These are phyloP conservation scores for Arxiozyma heterogenica DNA, from an alignment of 1,139 yeast species.

Conservation along the genomic window DNA sequence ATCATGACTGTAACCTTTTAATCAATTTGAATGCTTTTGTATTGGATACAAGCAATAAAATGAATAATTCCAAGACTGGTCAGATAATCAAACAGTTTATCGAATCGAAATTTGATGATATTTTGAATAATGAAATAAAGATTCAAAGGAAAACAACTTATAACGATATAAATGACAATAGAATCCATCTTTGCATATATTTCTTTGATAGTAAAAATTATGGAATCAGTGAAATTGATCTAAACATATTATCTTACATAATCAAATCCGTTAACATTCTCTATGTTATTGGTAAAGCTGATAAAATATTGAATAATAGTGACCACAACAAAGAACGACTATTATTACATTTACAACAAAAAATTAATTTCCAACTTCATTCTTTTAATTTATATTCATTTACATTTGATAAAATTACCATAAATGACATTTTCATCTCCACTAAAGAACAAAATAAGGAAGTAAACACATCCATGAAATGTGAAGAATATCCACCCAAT, in stretches of 20 bases:
- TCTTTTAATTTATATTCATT: slow-evolving; percentile 40
- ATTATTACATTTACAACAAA: slow-evolving; percentile 37
- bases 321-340: slow-evolving; percentile 35
- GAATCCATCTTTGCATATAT: slow-evolving; percentile 57
- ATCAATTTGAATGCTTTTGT: slow-evolving; percentile 33
- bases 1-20: not conserved
- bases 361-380: slow-evolving; percentile 39
- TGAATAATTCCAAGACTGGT: slow-evolving; percentile 30
- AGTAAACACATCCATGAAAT: not conserved
- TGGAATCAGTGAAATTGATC: slow-evolving; percentile 39
- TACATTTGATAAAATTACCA: slow-evolving; percentile 37
- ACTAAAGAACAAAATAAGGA: not conserved
- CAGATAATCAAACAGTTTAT: slow-evolving; percentile 42
- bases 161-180: slow-evolving; percentile 36
- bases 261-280: slow-evolving; percentile 47
- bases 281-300: slow-evolving; percentile 51
- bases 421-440: slow-evolving; percentile 23
- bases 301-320: slow-evolving; percentile 35
- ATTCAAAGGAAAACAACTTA: slow-evolving; percentile 45
- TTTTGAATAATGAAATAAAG: slow-evolving; percentile 51
- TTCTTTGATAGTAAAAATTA: slow-evolving; percentile 46
- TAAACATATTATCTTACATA: slow-evolving; percentile 42
- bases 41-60: slow-evolving; percentile 28
- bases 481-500: not conserved
- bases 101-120: slow-evolving; percentile 46